These are phyloP conservation scores for Bruguiera parviflora DNA, from an alignment of 345 rosid species.

Conservation along the genomic window DNA sequence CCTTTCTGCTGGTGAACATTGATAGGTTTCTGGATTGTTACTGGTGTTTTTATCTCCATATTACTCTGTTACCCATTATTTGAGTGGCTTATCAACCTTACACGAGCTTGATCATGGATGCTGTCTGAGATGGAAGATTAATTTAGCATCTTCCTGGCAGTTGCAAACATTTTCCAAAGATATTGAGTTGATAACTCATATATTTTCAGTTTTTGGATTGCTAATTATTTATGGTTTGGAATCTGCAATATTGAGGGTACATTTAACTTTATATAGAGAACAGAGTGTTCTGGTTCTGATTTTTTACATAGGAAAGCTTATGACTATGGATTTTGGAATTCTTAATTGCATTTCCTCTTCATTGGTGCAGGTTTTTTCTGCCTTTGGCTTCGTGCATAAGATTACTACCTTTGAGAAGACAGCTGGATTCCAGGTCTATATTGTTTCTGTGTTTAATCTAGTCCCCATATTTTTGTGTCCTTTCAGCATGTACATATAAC, in stretches of 20 bases:
- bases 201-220: background rate
- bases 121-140: background rate
- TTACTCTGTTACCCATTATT: background rate
- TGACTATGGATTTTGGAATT: background rate
- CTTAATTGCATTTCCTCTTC: slow-evolving; percentile 1
- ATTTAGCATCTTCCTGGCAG: background rate
- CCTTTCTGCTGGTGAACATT: slow-evolving; percentile 1
- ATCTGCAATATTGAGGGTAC: background rate
- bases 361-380: slow-evolving; percentile 90
- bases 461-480: slow-evolving; percentile 7
- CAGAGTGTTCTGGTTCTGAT: background rate
- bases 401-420: slow-evolving; percentile 98
- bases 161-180: background rate
- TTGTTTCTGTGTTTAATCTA: background rate
- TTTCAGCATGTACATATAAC: slow-evolving; percentile 8
- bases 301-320: background rate
- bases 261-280: background rate
- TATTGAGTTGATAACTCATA: background rate
- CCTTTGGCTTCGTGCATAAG: slow-evolving; percentile 97
- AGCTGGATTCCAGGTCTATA: slow-evolving; percentile 83
- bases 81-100: background rate
- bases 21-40: background rate
- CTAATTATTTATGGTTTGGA: too few species aligned
- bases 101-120: background rate
- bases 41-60: background rate